Evolutionary conservation across 805 yeast species (phyloP).

Genomic region (Zygoascus tannicola): DNA sequence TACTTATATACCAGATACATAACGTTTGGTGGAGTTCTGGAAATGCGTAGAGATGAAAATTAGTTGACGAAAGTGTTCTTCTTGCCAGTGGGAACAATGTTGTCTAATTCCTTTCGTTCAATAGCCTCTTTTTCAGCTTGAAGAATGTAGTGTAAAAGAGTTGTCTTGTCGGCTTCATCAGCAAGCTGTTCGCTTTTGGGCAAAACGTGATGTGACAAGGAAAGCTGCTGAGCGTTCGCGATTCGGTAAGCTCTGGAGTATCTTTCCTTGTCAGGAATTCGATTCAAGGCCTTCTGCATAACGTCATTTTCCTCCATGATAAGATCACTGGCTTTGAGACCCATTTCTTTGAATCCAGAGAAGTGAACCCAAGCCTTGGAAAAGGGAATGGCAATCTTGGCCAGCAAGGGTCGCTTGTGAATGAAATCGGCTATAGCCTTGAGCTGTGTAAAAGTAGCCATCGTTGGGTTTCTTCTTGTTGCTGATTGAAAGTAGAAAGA

Average conservation of each 20-base stretch:
- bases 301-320: slow-evolving; percentile 79
- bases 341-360: slow-evolving; percentile 92
- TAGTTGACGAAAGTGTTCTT: slow-evolving; percentile 24
- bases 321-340: slow-evolving; percentile 81
- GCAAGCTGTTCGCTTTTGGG: slow-evolving; percentile 71
- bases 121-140: slow-evolving; percentile 90
- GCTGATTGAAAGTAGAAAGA: no score
- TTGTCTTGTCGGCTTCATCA: slow-evolving; percentile 49
- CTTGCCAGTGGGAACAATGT: slow-evolving; percentile 33
- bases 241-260: slow-evolving; percentile 91
- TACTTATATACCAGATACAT: slow-evolving; percentile 4
- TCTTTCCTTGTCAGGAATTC: slow-evolving; percentile 75
- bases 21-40: neutral
- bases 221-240: slow-evolving; percentile 82
- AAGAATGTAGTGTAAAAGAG: slow-evolving; percentile 78
- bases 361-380: slow-evolving; percentile 63
- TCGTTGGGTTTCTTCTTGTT: slow-evolving; percentile 15
- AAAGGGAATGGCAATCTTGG: slow-evolving; percentile 68
- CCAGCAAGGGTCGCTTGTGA: slow-evolving; percentile 67
- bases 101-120: slow-evolving; percentile 85
- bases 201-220: slow-evolving; percentile 74
- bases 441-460: slow-evolving; percentile 32
- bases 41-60: slow-evolving; percentile 8
- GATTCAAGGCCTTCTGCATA: slow-evolving; percentile 75
- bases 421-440: slow-evolving; percentile 53